Conservation (phyloP, 2,329 filamentous ascomycete species). For the Ustulina deusta region DNA sequence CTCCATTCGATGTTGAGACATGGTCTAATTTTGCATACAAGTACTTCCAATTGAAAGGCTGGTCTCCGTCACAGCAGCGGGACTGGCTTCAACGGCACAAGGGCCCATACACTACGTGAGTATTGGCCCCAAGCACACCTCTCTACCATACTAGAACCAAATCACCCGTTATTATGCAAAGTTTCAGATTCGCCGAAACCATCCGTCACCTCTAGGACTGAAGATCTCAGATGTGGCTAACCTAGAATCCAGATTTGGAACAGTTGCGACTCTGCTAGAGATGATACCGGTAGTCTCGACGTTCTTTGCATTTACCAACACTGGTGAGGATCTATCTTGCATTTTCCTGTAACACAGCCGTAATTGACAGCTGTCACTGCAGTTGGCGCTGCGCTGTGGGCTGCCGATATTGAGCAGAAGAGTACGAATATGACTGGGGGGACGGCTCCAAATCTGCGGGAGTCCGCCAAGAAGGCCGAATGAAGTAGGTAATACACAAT, state of each 20-base stretch:
- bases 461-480: conserved; percentile 63
- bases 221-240: conserved; percentile 13
- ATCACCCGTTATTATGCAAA: neutral
- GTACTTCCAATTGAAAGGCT: conserved; percentile 93
- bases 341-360: conserved; percentile 13
- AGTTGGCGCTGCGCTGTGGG: conserved; percentile 95
- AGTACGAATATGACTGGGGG: conserved; percentile 61
- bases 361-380: conserved; percentile 38
- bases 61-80: conserved; percentile 73
- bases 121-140: conserved; percentile 37
- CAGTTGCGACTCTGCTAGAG: conserved; percentile 82
- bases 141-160: neutral
- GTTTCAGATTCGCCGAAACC: conserved; percentile 15
- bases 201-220: neutral
- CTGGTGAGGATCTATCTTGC: conserved; percentile 59
- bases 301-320: conserved; percentile 90
- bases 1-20: conserved; percentile 23
- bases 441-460: conserved; percentile 64
- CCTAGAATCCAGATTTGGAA: conserved; percentile 70
- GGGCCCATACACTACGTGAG: conserved; percentile 84
- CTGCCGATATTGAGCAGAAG: conserved; percentile 80
- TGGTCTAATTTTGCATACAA: conserved; percentile 66
- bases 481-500: conserved; percentile 48
- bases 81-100: conserved; percentile 77
- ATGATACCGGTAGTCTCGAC: conserved; percentile 86